phyloP scores from a whole-genome alignment of 345 rosid species.

The Moricandia arvensis region DNA sequence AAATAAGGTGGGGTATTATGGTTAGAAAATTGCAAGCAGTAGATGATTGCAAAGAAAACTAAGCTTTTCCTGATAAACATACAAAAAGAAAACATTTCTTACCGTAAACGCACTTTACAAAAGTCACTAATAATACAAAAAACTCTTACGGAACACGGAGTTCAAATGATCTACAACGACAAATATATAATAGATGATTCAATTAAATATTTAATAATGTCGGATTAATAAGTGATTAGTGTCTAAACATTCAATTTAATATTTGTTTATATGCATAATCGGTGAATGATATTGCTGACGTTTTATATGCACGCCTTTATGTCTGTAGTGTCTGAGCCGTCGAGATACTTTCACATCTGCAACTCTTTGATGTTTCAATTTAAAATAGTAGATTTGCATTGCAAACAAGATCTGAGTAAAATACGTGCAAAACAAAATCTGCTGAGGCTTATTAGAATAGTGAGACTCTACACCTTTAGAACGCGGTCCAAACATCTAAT shows the following conservation, averaged over 20 bases:
- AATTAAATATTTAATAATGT: slow-evolving; percentile 13
- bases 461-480: slow-evolving; percentile 7
- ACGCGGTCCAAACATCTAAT: neutral
- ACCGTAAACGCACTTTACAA: slow-evolving; percentile 25
- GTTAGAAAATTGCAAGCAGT: neutral
- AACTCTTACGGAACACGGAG: slow-evolving; percentile 47
- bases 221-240: slow-evolving; percentile 19
- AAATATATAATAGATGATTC: slow-evolving; percentile 13
- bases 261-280: slow-evolving; percentile 4
- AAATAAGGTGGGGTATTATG: neutral
- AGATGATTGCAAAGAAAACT: neutral
- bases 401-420: slow-evolving; percentile 13
- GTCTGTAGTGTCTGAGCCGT: slow-evolving; percentile 11
- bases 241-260: slow-evolving; percentile 13
- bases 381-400: slow-evolving; percentile 14
- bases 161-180: slow-evolving; percentile 22
- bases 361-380: slow-evolving; percentile 14
- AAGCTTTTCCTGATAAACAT: neutral
- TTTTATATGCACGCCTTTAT: slow-evolving; percentile 23
- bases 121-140: slow-evolving; percentile 12
- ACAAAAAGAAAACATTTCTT: neutral
- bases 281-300: slow-evolving; percentile 27
- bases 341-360: slow-evolving; percentile 12
- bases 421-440: neutral
- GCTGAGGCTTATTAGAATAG: neutral